Evolutionary conservation across 345 rosid genomes (phyloP), one percentile per base, ranked within the genome.

Genomic region (Mangifera indica): DNA sequence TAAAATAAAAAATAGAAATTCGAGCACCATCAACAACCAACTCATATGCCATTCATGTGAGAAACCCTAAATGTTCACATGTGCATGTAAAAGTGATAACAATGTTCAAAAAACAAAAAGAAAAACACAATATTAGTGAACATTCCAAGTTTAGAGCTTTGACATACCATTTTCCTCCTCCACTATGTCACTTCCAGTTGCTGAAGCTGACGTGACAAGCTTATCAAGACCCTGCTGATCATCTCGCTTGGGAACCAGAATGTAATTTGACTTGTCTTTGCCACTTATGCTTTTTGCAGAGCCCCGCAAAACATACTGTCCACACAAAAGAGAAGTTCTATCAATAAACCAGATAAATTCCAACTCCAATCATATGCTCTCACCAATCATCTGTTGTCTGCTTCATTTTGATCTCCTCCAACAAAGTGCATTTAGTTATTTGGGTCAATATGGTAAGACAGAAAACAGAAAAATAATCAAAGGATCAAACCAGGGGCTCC

Each of bases 291-390:
- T 65, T 77, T 87, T 79, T 25, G 71, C 81, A 64, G 72, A 24
- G 66, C 86, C 85, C 79, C 91, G 83, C 52, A 76, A 70, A 66
- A 88, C 85, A 78, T 86, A 88, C 93, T 88, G 85, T 77, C 60
- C 80, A 78, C 68, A 72, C 75, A 21, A 76, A 42, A 67, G 34
- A 51, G 70, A 10, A 66, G 56, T 66, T 17, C 8, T 51, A 52
- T 75, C 44, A 75, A 64, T 48, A 52, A 53, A 34, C 12, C 32
- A n/a, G 15, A 49, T 34, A 70, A 7, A 62, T 37, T 10, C 57
- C 60, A 14, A 62, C 22, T 26, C 13, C 49, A n/a, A n/a, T n/a
- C n/a, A n/a, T n/a, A n/a, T n/a, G n/a, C n/a, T n/a, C n/a, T n/a
- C n/a, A n/a, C n/a, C n/a, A n/a, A n/a, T n/a, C n/a, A n/a, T n/a